These are phyloP conservation scores for Dactylellina drechsleri DNA, from an alignment of 2,329 filamentous ascomycete species.

Conservation along the genomic window DNA sequence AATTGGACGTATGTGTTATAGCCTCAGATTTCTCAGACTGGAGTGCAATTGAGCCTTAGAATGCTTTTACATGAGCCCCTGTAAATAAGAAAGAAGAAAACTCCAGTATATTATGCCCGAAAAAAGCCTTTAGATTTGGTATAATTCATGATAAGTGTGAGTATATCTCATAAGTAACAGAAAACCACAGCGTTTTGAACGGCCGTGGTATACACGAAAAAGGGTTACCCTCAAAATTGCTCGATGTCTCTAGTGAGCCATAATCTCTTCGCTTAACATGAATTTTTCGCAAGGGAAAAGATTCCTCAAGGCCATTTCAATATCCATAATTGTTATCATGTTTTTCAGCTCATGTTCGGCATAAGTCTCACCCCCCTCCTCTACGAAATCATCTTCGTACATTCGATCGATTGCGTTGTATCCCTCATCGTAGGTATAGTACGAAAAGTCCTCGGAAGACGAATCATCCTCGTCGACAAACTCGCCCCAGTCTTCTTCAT, in stretches of 20 bases:
- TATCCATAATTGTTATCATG: slow-evolving; percentile 45
- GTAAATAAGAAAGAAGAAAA: not conserved
- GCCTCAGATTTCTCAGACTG: not conserved
- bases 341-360: slow-evolving; percentile 32
- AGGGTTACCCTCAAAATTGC: not conserved
- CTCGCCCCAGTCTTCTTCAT: slow-evolving; percentile 47
- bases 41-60: not conserved
- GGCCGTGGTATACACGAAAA: not conserved
- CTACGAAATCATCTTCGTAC: slow-evolving; percentile 40
- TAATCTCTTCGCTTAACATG: slow-evolving; percentile 14
- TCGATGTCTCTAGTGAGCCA: not conserved
- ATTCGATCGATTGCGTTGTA: slow-evolving; percentile 43
- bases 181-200: slow-evolving; percentile 8
- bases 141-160: not conserved
- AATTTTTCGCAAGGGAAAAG: slow-evolving; percentile 38
- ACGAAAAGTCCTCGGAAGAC: slow-evolving; percentile 12
- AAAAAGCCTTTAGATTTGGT: not conserved
- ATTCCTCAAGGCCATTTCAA: slow-evolving; percentile 35
- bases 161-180: not conserved
- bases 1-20: too few species aligned
- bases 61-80: too few species aligned
- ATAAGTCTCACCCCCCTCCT: slow-evolving; percentile 28
- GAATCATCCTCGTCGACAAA: slow-evolving; percentile 26
- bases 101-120: slow-evolving; percentile 3
- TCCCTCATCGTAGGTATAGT: slow-evolving; percentile 50